Base-by-base conservation (phyloP, 2,329 filamentous ascomycete species). In the Tolypocladium amazonense region DNA sequence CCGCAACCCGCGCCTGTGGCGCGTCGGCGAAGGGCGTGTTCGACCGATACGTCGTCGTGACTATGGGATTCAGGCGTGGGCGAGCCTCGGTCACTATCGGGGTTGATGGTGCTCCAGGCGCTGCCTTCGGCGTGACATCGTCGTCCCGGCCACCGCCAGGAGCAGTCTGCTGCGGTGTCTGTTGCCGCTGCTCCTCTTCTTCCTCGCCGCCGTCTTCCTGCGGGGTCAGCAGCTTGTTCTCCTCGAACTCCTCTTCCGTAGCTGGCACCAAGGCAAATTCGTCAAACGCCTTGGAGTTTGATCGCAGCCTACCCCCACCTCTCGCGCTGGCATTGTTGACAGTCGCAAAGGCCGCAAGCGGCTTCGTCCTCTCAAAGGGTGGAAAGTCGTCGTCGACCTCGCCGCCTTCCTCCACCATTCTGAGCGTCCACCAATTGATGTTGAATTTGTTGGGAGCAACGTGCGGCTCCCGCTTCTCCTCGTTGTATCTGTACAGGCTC, bases 311-410 rank as follows among this genome's bases (percentile, higher is more conserved):
- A 6, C 77, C 81, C 11, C 79, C 76, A 50, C 79, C 87, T 59
- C 85, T 81, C 69, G 88, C 88, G 67, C 90, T 90, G 59, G 88
- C 88, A 69, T 90, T 92, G 69, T 93, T 92, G 62, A 88, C 89
- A 8, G 89, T 91, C 43, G 89, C 90, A 66, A 93, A 94, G 25
- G 90, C 86, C 7, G 83, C 84, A n/a, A 94, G 79, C 2, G 86
- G 82, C 66, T 88, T 88, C 27, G 84, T 90, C 41, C 90, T 81
- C 60, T 89, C 87, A 47, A 94, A 78, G 0, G 90, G 86, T 38
- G 89, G 89, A 64, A 94, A 94, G 68, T 94, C 90, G 64, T 91
- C 88, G 65, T 95, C 90, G 1, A 93, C 86, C 68, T 94, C 90
- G 56, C 88, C 90, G 59, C 90, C 89, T 69, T 94, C 86, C 62